phyloP scores from a whole-genome alignment of 2,329 filamentous ascomycete species.

The Moelleriella libera region DNA sequence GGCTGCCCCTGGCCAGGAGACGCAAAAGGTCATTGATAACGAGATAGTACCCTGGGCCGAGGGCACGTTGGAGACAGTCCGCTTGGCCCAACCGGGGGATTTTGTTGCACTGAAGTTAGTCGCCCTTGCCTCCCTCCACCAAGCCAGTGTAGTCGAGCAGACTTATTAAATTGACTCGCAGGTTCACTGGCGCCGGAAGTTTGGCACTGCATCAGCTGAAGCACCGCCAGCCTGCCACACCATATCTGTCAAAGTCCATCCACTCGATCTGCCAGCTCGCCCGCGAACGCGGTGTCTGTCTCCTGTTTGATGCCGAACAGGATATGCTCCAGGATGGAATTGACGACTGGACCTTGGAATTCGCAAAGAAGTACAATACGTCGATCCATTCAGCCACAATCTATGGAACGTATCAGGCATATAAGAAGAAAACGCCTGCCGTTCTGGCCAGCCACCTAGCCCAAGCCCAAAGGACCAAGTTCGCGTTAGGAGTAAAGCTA shows the following conservation, averaged over 20 bases:
- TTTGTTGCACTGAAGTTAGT: constrained; percentile 50
- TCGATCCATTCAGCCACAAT: constrained; percentile 51
- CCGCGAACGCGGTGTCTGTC: constrained; percentile 49
- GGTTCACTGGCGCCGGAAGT: constrained; percentile 70
- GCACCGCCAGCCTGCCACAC: constrained; percentile 46
- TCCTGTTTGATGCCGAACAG: constrained; percentile 83
- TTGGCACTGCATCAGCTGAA: constrained; percentile 55
- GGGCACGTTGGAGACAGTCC: constrained; percentile 62
- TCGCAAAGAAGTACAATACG: constrained; percentile 65
- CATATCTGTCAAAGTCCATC: constrained; percentile 54
- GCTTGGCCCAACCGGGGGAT: constrained; percentile 47
- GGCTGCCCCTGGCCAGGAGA: constrained; percentile 29
- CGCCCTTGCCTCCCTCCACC: background rate
- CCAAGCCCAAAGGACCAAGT: constrained; percentile 41
- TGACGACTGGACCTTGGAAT: constrained; percentile 64
- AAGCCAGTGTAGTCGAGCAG: background rate
- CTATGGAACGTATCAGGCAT: constrained; percentile 70
- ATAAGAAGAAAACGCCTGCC: constrained; percentile 48
- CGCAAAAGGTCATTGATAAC: constrained; percentile 30
- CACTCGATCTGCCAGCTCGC: constrained; percentile 63
- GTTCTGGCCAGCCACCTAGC: constrained; percentile 46
- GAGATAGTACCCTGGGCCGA: constrained; percentile 60
- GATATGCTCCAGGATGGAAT: constrained; percentile 65
- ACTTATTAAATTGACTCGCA: constrained; percentile 9
- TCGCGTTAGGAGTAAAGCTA: constrained; percentile 59